Base-by-base conservation (phyloP, 129 eudicot species). In the Deinandra increscens region DNA sequence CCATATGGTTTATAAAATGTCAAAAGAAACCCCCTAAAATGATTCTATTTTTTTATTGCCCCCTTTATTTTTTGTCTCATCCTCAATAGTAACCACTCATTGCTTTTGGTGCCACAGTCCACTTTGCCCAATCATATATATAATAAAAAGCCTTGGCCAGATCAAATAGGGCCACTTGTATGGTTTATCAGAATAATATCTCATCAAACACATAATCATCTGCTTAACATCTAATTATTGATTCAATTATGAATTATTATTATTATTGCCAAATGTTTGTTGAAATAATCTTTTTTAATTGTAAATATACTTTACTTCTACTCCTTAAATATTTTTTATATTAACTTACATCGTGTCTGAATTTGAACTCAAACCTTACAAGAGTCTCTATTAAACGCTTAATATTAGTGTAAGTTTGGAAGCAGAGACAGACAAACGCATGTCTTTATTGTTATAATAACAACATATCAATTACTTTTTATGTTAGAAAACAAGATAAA, bases 61-160 rank as follows among this genome's bases (percentile, higher is more conserved):
- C 75, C 75, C 78, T 66, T 60, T 26, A 22, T 6, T 29, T 17
- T 48, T 76, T 76, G 80, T 68, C 75, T 76, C 63, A 60, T 76
- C 13, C 54, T 7, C 41, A 66, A 60, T 76, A 8, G 80, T 23
- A 46, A 76, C 74, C 53, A 68, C 80, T 76, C 75, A 76, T 44
- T 58, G 54, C 29, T 39, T 49, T 39, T 49, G 80, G 70, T 68
- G 75, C 69, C 44, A 60, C 70, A 31, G 48, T 14, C 68, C 60
- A 66, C 50, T 43, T 64, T 75, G 46, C 49, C 67, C 60, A 56
- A 55, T 75, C 73, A 75, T 66, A 56, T 64, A 63, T 33, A 33
- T 33, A 33, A 33, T 54, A 64, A 71, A 41, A 37, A 51, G 13
- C 36, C 41, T 69, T 20, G 37, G 54, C 64, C 29, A 38, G 22